Evolutionary conservation across 306 rosid genomes (phyloP).

Genomic region (Trichosanthes cucumerina): DNA sequence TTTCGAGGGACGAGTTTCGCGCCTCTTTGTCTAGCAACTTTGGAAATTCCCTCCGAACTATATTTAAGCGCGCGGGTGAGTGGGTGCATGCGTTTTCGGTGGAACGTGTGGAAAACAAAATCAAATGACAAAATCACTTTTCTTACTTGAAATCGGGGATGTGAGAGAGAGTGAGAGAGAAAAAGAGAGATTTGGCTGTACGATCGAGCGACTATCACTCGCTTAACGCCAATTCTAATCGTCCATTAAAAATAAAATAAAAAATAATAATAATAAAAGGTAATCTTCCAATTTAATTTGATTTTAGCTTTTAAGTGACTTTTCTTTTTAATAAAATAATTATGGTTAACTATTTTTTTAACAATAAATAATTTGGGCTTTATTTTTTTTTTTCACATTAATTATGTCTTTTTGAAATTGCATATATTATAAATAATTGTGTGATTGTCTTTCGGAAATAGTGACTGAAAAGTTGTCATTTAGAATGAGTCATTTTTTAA

Average conservation of each 20-base stretch:
- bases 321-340: too few relatives aligned
- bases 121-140: background rate
- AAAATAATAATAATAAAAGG: too few relatives aligned
- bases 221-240: background rate
- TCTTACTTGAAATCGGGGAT: background rate
- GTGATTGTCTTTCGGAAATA: too few relatives aligned
- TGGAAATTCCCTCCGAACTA: background rate
- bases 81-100: background rate
- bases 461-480: too few relatives aligned
- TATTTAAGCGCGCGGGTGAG: background rate
- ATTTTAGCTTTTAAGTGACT: background rate
- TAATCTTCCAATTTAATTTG: too few relatives aligned
- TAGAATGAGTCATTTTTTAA: too few relatives aligned
- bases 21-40: background rate
- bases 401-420: too few relatives aligned
- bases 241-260: too few relatives aligned
- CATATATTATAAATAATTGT: too few relatives aligned
- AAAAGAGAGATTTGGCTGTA: background rate
- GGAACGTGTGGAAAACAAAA: background rate
- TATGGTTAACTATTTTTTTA: too few relatives aligned
- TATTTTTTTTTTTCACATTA: too few relatives aligned
- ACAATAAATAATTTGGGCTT: too few relatives aligned
- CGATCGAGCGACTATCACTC: background rate
- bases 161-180: background rate
- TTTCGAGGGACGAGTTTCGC: constrained; percentile 1